Base-by-base conservation (phyloP, 441 rosid genomes). In the Croton setiger region DNA sequence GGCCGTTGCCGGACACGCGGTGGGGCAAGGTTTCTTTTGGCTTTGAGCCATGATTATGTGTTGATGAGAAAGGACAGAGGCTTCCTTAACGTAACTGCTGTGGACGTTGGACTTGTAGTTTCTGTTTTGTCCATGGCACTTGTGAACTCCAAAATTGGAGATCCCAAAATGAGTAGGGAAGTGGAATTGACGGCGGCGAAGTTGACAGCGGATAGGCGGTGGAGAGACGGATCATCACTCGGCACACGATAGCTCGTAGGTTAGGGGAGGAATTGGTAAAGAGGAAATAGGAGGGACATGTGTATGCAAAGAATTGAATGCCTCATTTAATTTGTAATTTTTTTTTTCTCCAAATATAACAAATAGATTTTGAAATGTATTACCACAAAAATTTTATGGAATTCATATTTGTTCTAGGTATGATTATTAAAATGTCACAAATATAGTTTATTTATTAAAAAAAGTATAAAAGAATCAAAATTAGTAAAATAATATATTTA, bases 11-110 rank as follows among this genome's bases (percentile, higher is more conserved):
- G 93, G 97, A 60, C 92, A 87, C 78, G 86, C 89, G 7, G 74
- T 92, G 21, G 89, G 31, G 97, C 75, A 0, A 96, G 93, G 0
- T 49, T 81, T 54, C 63, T 86, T 14, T 68, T 86, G 0, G 92
- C 92, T 23, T 54, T 87, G 58, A 62, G 83, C 60, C 96, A 89
- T 69, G 96, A 89, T 73, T 83, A 87, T 37, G 52, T 86, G 0
- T 41, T 86, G 45, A 89, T 89, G 96, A 82, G 88, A 58, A 82
- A 79, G 44, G 90, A 87, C 14, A 68, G 88, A 17, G 96, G 96
- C 4, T 86, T 84, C 69, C 61, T 92, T 52, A 89, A 89, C 74
- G 81, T 83, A 88, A 89, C 91, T 57, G 97, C 89, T 74, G 8
- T 87, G 35, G 87, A 88, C 51, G 82, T 92, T 36, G 84, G 78